phyloP scores from a whole-genome alignment of 371 early-diverging fungal species.

The Apophysomyces elegans region DNA sequence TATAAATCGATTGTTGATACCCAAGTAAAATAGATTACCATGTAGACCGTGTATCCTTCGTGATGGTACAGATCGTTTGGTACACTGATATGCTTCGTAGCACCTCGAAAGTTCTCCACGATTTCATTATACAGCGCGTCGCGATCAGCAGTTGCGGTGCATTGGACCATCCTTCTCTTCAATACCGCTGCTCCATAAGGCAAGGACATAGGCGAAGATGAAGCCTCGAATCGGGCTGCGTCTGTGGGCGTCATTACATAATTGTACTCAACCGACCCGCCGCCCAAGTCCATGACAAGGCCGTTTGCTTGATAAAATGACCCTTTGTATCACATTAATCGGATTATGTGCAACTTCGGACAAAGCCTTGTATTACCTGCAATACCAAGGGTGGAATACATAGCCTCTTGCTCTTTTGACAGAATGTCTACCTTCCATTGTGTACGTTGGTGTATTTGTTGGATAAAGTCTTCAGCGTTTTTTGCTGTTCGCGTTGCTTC shows the following conservation, averaged over 20 bases:
- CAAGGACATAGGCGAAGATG: constrained; percentile 42
- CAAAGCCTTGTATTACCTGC: constrained; percentile 23
- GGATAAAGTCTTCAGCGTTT: constrained; percentile 47
- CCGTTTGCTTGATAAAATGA: constrained; percentile 54
- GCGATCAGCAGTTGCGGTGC: constrained; percentile 5
- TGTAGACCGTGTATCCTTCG: constrained; percentile 48
- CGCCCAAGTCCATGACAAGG: constrained; percentile 60
- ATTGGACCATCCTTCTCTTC: constrained; percentile 26
- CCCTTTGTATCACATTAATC: constrained; percentile 18
- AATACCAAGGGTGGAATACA: constrained; percentile 52
- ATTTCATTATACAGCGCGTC: constrained; percentile 16
- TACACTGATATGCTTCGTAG: constrained; percentile 19
- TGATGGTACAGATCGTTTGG: constrained; percentile 21
- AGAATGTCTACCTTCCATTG: constrained; percentile 47
- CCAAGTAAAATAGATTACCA: constrained; percentile 13
- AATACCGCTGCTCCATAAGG: constrained; percentile 57
- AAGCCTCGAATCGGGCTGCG: constrained; percentile 12
- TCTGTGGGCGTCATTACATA: constrained; percentile 32
- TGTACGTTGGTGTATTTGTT: constrained; percentile 42
- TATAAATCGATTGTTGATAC: not conserved
- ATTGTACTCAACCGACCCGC: constrained; percentile 57
- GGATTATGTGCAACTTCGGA: not conserved
- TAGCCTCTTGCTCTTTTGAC: constrained; percentile 50
- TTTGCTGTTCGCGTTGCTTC: constrained; percentile 59
- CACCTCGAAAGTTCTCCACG: constrained; percentile 16